Evolutionary conservation across 495 filamentous ascomycete species (phyloP).

Genomic region (Gamarada debralockiae): DNA sequence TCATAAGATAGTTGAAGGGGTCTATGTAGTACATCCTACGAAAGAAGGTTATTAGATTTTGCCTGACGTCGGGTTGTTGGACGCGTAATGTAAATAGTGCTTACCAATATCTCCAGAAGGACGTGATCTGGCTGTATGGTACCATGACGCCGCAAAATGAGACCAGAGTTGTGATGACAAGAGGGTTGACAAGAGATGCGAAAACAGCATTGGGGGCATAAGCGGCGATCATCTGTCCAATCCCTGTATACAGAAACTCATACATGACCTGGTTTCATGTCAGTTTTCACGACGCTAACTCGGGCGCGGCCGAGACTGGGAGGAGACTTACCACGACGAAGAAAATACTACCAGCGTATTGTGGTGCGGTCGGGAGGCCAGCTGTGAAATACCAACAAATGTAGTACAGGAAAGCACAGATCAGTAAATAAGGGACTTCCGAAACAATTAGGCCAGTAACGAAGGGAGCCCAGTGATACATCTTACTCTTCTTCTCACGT

Average conservation of each 20-base stretch:
- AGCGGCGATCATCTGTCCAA: constrained; percentile 44
- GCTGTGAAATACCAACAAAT: constrained; percentile 53
- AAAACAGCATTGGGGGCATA: constrained; percentile 48
- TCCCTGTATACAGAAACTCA: constrained; percentile 39
- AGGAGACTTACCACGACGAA: constrained; percentile 55
- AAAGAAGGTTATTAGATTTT: neutral
- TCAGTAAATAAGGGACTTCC: constrained; percentile 55
- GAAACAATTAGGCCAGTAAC: constrained; percentile 44
- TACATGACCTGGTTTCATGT: constrained; percentile 30
- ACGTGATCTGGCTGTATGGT: constrained; percentile 40
- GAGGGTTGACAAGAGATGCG: constrained; percentile 46
- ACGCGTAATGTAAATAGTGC: neutral
- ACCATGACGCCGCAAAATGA: constrained; percentile 50
- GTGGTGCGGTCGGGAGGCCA: constrained; percentile 38
- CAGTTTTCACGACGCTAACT: neutral
- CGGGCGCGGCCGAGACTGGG: neutral
- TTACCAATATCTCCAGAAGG: constrained; percentile 47
- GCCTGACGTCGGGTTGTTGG: neutral
- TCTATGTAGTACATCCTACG: constrained; percentile 50
- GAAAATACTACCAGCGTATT: constrained; percentile 66
- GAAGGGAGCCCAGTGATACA: constrained; percentile 65
- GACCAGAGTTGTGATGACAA: constrained; percentile 52
- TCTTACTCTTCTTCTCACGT: constrained; percentile 66
- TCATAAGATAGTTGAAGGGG: constrained; percentile 49
- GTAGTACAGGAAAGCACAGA: constrained; percentile 52